Evolutionary conservation across 2,329 filamentous ascomycete species (phyloP).

Genomic region (Xylariaceae sp.): DNA sequence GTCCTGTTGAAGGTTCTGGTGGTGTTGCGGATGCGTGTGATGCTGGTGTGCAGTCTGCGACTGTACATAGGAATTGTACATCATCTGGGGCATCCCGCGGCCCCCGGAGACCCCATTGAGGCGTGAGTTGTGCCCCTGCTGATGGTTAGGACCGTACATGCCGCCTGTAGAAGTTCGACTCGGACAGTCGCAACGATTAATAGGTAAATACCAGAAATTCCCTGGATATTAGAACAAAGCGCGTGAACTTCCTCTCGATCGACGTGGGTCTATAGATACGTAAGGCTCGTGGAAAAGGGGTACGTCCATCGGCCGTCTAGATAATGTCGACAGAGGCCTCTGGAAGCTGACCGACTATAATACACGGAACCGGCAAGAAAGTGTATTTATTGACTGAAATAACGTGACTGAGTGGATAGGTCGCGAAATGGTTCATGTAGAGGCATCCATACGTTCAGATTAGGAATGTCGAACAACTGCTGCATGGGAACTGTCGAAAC

Average conservation of each 20-base stretch:
- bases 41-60: slow-evolving; percentile 46
- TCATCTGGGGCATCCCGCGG: slow-evolving; percentile 53
- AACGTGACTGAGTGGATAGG: slow-evolving; percentile 28
- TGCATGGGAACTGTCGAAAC: slow-evolving; percentile 25
- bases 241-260: slow-evolving; percentile 40
- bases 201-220: slow-evolving; percentile 26
- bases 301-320: slow-evolving; percentile 58
- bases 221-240: slow-evolving; percentile 9
- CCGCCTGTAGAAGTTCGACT: slow-evolving; percentile 33
- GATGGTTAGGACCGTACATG: slow-evolving; percentile 71
- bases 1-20: slow-evolving; percentile 55
- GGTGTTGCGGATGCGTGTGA: slow-evolving; percentile 60
- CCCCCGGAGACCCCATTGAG: slow-evolving; percentile 65
- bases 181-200: slow-evolving; percentile 19
- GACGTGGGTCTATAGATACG: slow-evolving; percentile 49
- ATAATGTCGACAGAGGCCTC: slow-evolving; percentile 13
- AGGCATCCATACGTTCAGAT: slow-evolving; percentile 32
- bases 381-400: slow-evolving; percentile 12
- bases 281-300: slow-evolving; percentile 55
- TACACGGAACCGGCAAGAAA: slow-evolving; percentile 1
- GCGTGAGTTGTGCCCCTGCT: slow-evolving; percentile 69
- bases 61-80: slow-evolving; percentile 53
- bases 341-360: slow-evolving; percentile 11
- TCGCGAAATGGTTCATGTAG: slow-evolving; percentile 21
- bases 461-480: slow-evolving; percentile 20